Percentiles rank a stretch among this genome's conserved stretches.
phyloP scores from a whole-genome alignment of 169 alveolate genomes.

The Plasmodium fragile region DNA sequence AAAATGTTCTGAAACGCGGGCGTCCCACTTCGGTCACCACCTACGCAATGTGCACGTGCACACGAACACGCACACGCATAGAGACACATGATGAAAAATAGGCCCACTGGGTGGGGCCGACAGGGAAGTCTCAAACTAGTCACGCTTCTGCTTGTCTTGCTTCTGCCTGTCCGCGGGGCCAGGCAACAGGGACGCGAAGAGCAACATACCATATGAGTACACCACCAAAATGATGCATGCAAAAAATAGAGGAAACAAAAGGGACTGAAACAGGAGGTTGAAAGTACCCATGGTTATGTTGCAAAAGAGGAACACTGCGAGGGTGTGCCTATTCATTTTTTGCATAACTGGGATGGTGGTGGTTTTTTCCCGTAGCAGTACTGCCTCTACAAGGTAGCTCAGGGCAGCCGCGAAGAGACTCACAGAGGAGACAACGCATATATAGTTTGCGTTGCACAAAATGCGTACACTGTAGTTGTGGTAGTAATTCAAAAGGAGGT shows the following conservation, averaged over 20 bases:
- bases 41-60: neutral
- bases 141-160: neutral
- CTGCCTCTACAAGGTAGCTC: slow-evolving; percentile 23
- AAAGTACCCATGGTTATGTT: slow-evolving; percentile 32
- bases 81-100: neutral
- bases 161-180: neutral
- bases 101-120: neutral
- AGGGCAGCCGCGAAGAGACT: slow-evolving; percentile 9
- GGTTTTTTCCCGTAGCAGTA: slow-evolving; percentile 8
- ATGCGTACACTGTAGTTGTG: slow-evolving; percentile 42
- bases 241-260: slow-evolving; percentile 41
- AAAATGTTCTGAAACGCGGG: neutral
- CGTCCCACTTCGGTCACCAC: neutral
- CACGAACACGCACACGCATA: too few relatives aligned
- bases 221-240: neutral
- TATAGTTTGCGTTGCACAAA: slow-evolving; percentile 61
- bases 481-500: slow-evolving; percentile 7
- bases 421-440: slow-evolving; percentile 20
- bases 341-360: slow-evolving; percentile 11
- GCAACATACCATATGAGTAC: slow-evolving; percentile 10
- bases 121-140: neutral
- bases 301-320: slow-evolving; percentile 32
- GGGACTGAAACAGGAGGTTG: slow-evolving; percentile 40
- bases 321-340: slow-evolving; percentile 15
- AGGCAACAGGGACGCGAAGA: slow-evolving; percentile 20